Percentiles rank a stretch among this genome's conserved stretches.
phyloP scores from a whole-genome alignment of 345 rosid genomes.

The Camelina neglecta region DNA sequence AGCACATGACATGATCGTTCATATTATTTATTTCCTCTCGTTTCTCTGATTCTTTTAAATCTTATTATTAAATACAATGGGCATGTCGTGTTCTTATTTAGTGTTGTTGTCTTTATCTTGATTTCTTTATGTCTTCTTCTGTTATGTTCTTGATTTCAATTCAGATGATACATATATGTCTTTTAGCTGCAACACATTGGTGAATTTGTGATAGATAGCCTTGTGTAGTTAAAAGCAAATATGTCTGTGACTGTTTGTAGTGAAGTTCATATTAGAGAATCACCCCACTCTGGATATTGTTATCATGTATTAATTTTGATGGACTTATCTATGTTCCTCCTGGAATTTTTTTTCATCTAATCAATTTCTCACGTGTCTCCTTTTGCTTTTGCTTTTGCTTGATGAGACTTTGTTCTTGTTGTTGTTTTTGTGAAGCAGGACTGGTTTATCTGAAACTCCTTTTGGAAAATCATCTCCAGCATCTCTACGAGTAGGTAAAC shows the following conservation, averaged over 20 bases:
- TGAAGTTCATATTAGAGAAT: neutral
- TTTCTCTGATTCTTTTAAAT: neutral
- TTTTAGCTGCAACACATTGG: slow-evolving; percentile 11
- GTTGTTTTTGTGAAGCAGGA: slow-evolving; percentile 50
- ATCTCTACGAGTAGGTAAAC: slow-evolving; percentile 67
- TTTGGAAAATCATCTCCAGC: slow-evolving; percentile 66
- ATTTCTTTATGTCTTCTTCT: neutral
- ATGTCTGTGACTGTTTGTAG: no score
- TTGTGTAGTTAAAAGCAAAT: neutral
- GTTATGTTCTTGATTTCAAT: neutral
- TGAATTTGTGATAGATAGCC: neutral
- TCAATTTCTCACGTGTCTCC: no score
- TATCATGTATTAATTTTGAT: neutral
- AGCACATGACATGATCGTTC: neutral
- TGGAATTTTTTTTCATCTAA: no score
- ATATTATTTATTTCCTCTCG: neutral
- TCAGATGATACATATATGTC: neutral
- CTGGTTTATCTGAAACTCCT: slow-evolving; percentile 61
- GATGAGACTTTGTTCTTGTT: slow-evolving; percentile 25
- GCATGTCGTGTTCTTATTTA: neutral
- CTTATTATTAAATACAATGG: neutral
- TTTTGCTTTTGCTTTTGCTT: slow-evolving; percentile 3
- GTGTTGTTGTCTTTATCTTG: slow-evolving; percentile 27
- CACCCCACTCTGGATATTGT: neutral
- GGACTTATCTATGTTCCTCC: neutral